Percentiles rank a stretch among this genome's conserved stretches.
Evolutionary conservation across 192 early-diverging fungal species (phyloP).

Genomic region (Linnemannia zychae): DNA sequence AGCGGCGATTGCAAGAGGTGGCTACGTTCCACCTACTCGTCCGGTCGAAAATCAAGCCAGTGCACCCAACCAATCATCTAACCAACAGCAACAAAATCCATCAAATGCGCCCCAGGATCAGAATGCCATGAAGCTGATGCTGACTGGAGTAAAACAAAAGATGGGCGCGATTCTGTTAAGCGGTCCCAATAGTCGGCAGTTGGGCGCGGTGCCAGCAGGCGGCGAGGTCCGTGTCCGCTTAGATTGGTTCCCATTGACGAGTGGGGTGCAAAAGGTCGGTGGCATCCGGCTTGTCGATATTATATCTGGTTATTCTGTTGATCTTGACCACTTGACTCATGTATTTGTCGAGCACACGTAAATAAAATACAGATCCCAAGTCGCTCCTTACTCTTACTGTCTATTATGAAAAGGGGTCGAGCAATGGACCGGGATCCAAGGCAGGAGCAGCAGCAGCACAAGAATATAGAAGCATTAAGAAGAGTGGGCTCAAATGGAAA

Average conservation of each 20-base stretch:
- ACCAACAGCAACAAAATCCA: background rate
- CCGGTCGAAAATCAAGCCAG: constrained; percentile 1
- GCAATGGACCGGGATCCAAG: background rate
- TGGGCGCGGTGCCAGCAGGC: constrained; percentile 75
- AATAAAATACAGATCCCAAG: background rate
- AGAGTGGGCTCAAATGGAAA: background rate
- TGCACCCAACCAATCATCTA: background rate
- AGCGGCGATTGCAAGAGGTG: constrained; percentile 42
- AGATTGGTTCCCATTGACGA: constrained; percentile 85
- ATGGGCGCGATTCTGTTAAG: constrained; percentile 83
- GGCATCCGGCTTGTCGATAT: constrained; percentile 82
- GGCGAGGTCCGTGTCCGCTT: constrained; percentile 74
- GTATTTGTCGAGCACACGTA: constrained; percentile 68
- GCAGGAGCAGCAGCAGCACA: background rate
- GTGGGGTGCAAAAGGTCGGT: constrained; percentile 89
- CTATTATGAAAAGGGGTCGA: background rate
- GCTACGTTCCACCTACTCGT: constrained; percentile 21
- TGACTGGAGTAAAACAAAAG: constrained; percentile 79
- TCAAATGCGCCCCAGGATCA: constrained; percentile 23
- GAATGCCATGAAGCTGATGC: constrained; percentile 65
- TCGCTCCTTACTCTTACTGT: no score
- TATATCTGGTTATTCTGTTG: constrained; percentile 79
- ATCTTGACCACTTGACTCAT: constrained; percentile 85
- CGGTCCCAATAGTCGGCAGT: constrained; percentile 65
- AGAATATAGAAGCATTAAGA: background rate